phyloP scores from a whole-genome alignment of 345 rosid species.

The Eucalyptus marginata region DNA sequence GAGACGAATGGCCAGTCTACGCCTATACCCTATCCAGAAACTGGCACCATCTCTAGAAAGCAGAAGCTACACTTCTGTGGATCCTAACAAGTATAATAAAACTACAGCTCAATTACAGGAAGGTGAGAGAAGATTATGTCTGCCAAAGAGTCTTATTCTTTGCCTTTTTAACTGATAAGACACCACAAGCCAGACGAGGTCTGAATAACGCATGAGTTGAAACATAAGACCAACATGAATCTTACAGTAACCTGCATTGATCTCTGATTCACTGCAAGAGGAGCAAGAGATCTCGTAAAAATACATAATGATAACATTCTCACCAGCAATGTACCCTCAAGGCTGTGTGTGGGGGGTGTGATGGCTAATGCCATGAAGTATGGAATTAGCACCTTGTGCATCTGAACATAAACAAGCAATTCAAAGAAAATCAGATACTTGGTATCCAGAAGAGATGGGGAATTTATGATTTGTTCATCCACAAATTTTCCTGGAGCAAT shows the following conservation, averaged over 20 bases:
- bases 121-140: background rate
- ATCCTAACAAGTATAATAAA: background rate
- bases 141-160: background rate
- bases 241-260: background rate
- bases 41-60: background rate
- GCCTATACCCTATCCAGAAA: background rate
- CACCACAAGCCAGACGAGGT: background rate
- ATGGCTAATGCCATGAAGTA: slow-evolving; percentile 17
- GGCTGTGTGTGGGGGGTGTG: slow-evolving; percentile 35
- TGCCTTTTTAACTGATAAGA: background rate
- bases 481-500: background rate
- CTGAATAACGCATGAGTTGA: background rate
- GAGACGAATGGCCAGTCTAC: background rate
- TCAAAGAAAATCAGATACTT: background rate
- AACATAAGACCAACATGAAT: background rate
- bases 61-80: background rate
- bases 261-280: background rate
- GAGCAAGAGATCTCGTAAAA: background rate
- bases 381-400: slow-evolving; percentile 34
- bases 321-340: slow-evolving; percentile 50
- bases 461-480: background rate
- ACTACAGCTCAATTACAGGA: background rate
- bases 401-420: slow-evolving; percentile 13
- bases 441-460: background rate
- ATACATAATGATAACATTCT: background rate